Conservation (phyloP, 2,329 filamentous ascomycete species). For the Colletotrichum eleusines region DNA sequence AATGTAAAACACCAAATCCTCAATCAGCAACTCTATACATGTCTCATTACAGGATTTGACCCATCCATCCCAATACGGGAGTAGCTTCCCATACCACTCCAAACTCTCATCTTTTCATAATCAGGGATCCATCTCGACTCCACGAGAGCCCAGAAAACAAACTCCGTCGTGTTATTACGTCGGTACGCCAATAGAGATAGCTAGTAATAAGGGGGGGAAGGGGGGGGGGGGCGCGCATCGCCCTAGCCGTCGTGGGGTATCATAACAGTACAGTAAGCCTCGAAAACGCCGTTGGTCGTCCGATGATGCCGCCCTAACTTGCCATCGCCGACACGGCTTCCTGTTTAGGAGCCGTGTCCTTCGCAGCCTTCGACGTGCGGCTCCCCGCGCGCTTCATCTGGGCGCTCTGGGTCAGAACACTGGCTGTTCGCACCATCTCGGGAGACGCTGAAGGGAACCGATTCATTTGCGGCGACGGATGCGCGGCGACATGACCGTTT, state of each 20-base stretch:
- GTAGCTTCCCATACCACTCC: constrained; percentile 18
- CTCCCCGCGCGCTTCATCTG: constrained; percentile 42
- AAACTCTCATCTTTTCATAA: constrained; percentile 14
- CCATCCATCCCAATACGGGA: constrained; percentile 28
- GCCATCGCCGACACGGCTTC: constrained; percentile 39
- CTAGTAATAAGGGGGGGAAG: background rate
- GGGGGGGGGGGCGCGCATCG: constrained; percentile 15
- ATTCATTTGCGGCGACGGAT: constrained; percentile 26
- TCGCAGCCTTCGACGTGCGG: constrained; percentile 40
- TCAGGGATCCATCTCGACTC: background rate
- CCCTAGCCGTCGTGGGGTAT: constrained; percentile 42
- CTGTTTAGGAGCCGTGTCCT: constrained; percentile 40
- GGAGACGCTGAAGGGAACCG: constrained; percentile 39
- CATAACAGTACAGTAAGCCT: constrained; percentile 42
- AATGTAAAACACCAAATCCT: constrained; percentile 33
- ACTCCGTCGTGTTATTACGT: background rate
- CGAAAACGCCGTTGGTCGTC: constrained; percentile 40
- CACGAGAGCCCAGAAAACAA: constrained; percentile 14
- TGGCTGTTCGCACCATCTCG: constrained; percentile 40
- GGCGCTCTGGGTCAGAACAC: constrained; percentile 37
- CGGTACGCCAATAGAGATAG: constrained; percentile 11
- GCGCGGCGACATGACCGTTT: constrained; percentile 30
- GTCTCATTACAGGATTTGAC: constrained; percentile 32
- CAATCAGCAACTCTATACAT: constrained; percentile 34
- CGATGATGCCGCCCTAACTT: constrained; percentile 38